Evolutionary conservation across 352 stramenopile genomes (phyloP).

Genomic region (Phytophthora fragariaefolia): DNA sequence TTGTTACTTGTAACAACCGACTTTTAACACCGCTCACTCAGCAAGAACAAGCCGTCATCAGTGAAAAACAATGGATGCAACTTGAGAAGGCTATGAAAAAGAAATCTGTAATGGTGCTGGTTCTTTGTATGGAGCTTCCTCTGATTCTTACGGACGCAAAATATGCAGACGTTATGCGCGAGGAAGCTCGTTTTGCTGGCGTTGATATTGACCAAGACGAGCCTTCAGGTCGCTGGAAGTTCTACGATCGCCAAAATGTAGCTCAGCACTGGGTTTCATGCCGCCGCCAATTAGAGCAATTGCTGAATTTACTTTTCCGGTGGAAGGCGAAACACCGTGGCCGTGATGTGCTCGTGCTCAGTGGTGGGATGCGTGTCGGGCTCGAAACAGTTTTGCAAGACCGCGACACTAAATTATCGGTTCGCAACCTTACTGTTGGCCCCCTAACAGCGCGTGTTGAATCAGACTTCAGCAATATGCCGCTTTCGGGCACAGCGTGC

Average conservation of each 20-base stretch:
- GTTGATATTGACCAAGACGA: slow-evolving; percentile 25
- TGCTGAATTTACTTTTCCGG: slow-evolving; percentile 71
- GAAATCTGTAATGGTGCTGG: slow-evolving; percentile 63
- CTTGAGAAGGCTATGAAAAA: slow-evolving; percentile 73
- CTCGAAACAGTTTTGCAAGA: slow-evolving; percentile 75
- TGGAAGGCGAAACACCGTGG: slow-evolving; percentile 79
- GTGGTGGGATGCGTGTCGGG: slow-evolving; percentile 62
- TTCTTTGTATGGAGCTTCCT: slow-evolving; percentile 74
- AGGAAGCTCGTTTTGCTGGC: slow-evolving; percentile 25
- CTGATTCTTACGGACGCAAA: slow-evolving; percentile 62
- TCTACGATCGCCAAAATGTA: slow-evolving; percentile 66
- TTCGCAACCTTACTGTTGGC: slow-evolving; percentile 68
- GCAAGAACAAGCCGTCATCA: slow-evolving; percentile 68
- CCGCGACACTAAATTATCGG: slow-evolving; percentile 44
- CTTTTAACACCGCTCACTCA: slow-evolving; percentile 50
- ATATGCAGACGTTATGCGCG: slow-evolving; percentile 52
- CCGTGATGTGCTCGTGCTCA: slow-evolving; percentile 75
- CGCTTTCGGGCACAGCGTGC: slow-evolving; percentile 55
- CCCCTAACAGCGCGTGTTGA: slow-evolving; percentile 64
- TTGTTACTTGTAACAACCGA: slow-evolving; percentile 74
- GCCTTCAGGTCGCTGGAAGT: slow-evolving; percentile 36
- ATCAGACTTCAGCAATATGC: slow-evolving; percentile 52
- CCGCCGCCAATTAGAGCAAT: slow-evolving; percentile 69
- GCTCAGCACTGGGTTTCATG: slow-evolving; percentile 77
- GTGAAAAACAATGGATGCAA: slow-evolving; percentile 69